These are phyloP conservation scores for Chalaropsis thielavioides DNA, from an alignment of 2,329 filamentous ascomycete species.

Conservation along the genomic window DNA sequence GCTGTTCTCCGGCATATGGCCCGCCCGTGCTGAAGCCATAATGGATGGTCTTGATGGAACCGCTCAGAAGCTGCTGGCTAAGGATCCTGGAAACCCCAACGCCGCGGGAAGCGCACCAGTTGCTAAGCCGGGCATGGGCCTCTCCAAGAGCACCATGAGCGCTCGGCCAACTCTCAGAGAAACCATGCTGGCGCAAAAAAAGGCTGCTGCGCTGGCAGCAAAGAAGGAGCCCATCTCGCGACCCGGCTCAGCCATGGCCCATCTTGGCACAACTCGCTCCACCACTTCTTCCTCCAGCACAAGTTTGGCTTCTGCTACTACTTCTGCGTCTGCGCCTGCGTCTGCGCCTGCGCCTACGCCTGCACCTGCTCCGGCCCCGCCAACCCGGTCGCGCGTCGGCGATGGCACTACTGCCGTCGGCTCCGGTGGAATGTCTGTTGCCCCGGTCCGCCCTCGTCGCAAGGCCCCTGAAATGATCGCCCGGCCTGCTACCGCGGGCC, in stretches of 20 bases:
- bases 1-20: constrained; percentile 66
- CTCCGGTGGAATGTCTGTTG: constrained; percentile 46
- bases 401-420: constrained; percentile 33
- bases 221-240: constrained; percentile 39
- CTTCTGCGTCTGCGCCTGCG: constrained; percentile 19
- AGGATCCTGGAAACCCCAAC: constrained; percentile 70
- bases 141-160: constrained; percentile 48
- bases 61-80: constrained; percentile 65
- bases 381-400: constrained; percentile 17
- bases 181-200: constrained; percentile 72
- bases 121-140: constrained; percentile 42
- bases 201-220: constrained; percentile 35
- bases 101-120: constrained; percentile 35
- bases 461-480: constrained; percentile 43
- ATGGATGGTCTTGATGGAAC: constrained; percentile 65
- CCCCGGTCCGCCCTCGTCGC: constrained; percentile 46
- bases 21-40: constrained; percentile 59
- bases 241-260: constrained; percentile 50
- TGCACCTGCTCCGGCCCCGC: constrained; percentile 21
- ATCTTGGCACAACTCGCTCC: constrained; percentile 39
- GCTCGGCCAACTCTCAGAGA: constrained; percentile 60
- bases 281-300: constrained; percentile 26
- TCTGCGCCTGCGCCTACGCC: not conserved
- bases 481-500: constrained; percentile 49
- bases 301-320: constrained; percentile 21